A percentile compares a stretch with the other conserved stretches of the same genome.
Evolutionary conservation across 495 filamentous ascomycete species (phyloP).

Genomic region (Neurospora terricola): DNA sequence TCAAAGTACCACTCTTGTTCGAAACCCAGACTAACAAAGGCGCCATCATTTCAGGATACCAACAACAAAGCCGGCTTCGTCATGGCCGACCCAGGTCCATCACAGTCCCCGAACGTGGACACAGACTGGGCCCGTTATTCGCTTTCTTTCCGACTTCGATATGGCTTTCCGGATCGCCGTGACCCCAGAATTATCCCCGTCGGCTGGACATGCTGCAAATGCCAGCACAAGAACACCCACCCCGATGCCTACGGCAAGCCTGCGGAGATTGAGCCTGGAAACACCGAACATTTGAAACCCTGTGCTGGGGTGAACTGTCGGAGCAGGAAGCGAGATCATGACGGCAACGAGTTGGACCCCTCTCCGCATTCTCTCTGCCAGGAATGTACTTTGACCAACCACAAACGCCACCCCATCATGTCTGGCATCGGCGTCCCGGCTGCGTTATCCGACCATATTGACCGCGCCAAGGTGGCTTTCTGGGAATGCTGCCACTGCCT

Average conservation of each 20-base stretch:
- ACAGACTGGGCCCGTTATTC: background rate
- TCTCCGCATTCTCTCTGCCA: background rate
- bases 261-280: background rate
- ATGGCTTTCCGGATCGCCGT: background rate
- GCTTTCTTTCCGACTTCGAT: background rate
- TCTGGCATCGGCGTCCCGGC: background rate
- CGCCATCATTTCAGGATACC: background rate
- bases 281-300: background rate
- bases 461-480: background rate
- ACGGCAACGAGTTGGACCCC: background rate
- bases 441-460: background rate
- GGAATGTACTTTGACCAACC: background rate
- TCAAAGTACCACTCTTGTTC: background rate
- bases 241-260: background rate
- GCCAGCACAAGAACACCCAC: background rate
- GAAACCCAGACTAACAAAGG: background rate
- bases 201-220: background rate
- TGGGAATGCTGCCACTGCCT: background rate
- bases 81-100: background rate
- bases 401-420: background rate
- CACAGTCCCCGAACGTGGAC: background rate
- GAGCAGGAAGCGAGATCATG: background rate
- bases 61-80: background rate
- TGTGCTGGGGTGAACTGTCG: background rate
- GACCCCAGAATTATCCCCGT: background rate